A percentile compares a stretch with the other conserved stretches of the same genome.
These are phyloP conservation scores for Stephania japonica DNA, from an alignment of 164 flowering plant species.

Conservation along the genomic window DNA sequence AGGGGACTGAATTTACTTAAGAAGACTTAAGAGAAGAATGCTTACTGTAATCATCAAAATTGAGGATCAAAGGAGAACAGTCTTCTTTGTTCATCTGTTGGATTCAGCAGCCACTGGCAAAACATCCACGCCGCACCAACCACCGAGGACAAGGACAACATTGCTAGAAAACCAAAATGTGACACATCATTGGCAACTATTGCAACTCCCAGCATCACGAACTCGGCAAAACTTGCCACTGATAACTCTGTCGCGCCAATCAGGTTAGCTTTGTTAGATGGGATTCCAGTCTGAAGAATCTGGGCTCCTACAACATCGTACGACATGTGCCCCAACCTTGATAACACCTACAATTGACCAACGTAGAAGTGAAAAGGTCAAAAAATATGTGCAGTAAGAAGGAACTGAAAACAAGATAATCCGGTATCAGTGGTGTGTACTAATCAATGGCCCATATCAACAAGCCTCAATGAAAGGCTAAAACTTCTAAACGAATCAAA, in stretches of 20 bases:
- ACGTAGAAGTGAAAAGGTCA: not conserved
- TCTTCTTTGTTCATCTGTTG: constrained; percentile 75
- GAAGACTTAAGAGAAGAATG: not conserved
- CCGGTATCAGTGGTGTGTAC: too few relatives aligned
- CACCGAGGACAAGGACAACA: constrained; percentile 78
- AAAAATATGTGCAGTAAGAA: not conserved
- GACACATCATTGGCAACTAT: constrained; percentile 89
- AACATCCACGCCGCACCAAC: constrained; percentile 88
- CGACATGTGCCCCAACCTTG: constrained; percentile 97
- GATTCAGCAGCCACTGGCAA: constrained; percentile 77
- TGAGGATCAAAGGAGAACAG: constrained; percentile 62
- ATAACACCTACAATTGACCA: constrained; percentile 55
- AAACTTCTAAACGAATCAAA: not conserved
- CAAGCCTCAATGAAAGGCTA: not conserved
- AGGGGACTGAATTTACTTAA: too few relatives aligned
- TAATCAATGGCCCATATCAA: not conserved
- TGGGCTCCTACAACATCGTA: constrained; percentile 92
- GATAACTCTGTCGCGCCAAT: constrained; percentile 92
- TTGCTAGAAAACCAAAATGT: constrained; percentile 81
- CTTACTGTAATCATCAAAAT: constrained; percentile 30
- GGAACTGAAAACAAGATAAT: too few relatives aligned
- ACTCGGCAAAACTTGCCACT: constrained; percentile 89
- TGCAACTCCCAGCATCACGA: constrained; percentile 83
- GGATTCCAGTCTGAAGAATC: constrained; percentile 97
- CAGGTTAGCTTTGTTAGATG: constrained; percentile 80